A percentile compares a stretch with the other conserved stretches of the same genome.
These are phyloP conservation scores for Thelephora ganbajun DNA, from an alignment of 768 basidiomycete species.

Conservation along the genomic window DNA sequence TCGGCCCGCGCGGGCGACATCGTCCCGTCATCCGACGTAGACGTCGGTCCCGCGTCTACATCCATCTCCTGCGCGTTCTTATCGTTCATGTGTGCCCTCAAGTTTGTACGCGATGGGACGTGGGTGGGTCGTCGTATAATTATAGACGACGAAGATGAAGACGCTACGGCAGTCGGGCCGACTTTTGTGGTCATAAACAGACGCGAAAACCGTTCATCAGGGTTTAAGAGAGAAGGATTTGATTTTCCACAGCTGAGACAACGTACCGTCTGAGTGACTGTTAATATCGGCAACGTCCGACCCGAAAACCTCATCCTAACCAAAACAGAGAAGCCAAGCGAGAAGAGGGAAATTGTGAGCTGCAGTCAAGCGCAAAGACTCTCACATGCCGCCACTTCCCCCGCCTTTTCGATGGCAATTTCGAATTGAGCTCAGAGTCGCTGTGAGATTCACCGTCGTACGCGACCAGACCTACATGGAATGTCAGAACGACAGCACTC, in stretches of 20 bases:
- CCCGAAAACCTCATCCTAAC: conserved; percentile 34
- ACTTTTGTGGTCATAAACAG: no score
- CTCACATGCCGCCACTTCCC: conserved; percentile 41
- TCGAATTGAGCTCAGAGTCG: conserved; percentile 32
- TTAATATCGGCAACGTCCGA: no score
- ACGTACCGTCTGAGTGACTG: no score
- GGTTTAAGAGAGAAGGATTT: neutral
- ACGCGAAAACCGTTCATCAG: no score
- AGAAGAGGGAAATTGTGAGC: conserved; percentile 49
- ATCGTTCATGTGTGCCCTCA: neutral
- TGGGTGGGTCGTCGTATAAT: conserved; percentile 1
- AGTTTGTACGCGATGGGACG: conserved; percentile 28
- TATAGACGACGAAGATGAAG: neutral
- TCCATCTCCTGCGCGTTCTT: conserved; percentile 25
- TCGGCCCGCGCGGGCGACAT: conserved; percentile 11
- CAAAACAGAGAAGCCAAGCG: conserved; percentile 40
- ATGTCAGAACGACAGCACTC: neutral
- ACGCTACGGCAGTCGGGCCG: no score
- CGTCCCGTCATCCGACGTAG: conserved; percentile 5
- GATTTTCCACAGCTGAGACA: neutral
- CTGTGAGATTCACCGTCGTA: conserved; percentile 55
- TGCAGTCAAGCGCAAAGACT: conserved; percentile 26
- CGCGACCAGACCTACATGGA: conserved; percentile 38
- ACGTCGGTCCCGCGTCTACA: conserved; percentile 20
- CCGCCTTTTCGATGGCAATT: conserved; percentile 16